Percentiles rank a stretch among this genome's conserved stretches.
Evolutionary conservation across 1,284 basidiomycete species (phyloP).

Genomic region (Irpex sp.): DNA sequence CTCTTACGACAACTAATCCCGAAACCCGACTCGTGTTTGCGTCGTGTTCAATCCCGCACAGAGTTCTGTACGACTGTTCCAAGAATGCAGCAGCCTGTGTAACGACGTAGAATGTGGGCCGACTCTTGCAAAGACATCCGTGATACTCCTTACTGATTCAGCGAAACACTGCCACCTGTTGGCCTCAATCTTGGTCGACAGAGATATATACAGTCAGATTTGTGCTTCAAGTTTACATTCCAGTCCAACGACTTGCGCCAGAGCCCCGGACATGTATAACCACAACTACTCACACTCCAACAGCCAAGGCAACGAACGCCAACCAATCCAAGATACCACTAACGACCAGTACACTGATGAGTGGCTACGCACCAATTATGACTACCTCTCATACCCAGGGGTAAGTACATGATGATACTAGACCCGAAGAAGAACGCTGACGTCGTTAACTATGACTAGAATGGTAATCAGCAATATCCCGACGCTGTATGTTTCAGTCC

Average conservation of each 20-base stretch:
- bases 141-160: background rate
- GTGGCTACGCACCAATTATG: background rate
- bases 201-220: conserved; percentile 5
- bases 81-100: conserved; percentile 10
- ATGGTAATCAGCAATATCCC: background rate
- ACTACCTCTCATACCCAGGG: background rate
- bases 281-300: conserved; percentile 1
- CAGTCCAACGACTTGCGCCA: background rate
- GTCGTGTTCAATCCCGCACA: background rate
- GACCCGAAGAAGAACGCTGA: background rate
- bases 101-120: background rate
- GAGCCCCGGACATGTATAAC: conserved; percentile 7
- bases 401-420: background rate
- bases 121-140: conserved; percentile 1
- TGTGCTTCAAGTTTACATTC: background rate
- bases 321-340: background rate
- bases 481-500: background rate
- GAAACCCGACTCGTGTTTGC: background rate
- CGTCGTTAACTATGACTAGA: background rate
- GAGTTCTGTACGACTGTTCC: conserved; percentile 6
- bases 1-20: background rate
- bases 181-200: background rate
- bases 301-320: background rate
- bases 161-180: background rate
- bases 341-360: background rate